Evolutionary conservation across 2,329 filamentous ascomycete genomes (phyloP).

Genomic region (Fusarium odoratissimum): DNA sequence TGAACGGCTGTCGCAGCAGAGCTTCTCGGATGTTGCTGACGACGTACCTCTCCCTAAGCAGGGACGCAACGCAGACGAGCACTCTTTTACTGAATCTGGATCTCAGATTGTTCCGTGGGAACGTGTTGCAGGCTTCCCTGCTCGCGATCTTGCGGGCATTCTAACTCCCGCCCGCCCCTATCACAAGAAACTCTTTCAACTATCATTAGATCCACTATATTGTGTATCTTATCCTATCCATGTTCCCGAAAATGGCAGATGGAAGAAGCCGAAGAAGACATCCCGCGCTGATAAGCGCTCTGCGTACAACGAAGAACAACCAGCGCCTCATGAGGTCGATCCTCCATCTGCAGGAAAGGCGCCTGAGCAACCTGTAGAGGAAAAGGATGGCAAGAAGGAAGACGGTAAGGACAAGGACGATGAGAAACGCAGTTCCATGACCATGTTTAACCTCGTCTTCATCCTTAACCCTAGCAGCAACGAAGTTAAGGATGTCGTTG

Average conservation of each 20-base stretch:
- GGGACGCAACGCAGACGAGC: slow-evolving; percentile 65
- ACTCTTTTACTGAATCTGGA: slow-evolving; percentile 66
- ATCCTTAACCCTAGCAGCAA: slow-evolving; percentile 83
- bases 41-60: slow-evolving; percentile 58
- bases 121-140: slow-evolving; percentile 77
- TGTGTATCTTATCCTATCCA: slow-evolving; percentile 88
- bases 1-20: slow-evolving; percentile 57
- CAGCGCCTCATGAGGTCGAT: slow-evolving; percentile 47
- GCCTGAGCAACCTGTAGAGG: slow-evolving; percentile 44
- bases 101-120: slow-evolving; percentile 75
- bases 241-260: slow-evolving; percentile 80
- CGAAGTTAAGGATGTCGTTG: slow-evolving; percentile 79
- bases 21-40: slow-evolving; percentile 50
- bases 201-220: slow-evolving; percentile 81
- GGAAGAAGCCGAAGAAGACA: slow-evolving; percentile 74
- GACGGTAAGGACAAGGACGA: slow-evolving; percentile 57
- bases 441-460: slow-evolving; percentile 98
- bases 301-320: slow-evolving; percentile 49
- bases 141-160: slow-evolving; percentile 83
- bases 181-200: slow-evolving; percentile 85
- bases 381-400: slow-evolving; percentile 45
- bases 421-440: slow-evolving; percentile 79
- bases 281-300: slow-evolving; percentile 53
- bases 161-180: slow-evolving; percentile 80
- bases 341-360: slow-evolving; percentile 39